Base-by-base conservation (phyloP, 2,329 filamentous ascomycete species). In the Proliferodiscus dingleyae region DNA sequence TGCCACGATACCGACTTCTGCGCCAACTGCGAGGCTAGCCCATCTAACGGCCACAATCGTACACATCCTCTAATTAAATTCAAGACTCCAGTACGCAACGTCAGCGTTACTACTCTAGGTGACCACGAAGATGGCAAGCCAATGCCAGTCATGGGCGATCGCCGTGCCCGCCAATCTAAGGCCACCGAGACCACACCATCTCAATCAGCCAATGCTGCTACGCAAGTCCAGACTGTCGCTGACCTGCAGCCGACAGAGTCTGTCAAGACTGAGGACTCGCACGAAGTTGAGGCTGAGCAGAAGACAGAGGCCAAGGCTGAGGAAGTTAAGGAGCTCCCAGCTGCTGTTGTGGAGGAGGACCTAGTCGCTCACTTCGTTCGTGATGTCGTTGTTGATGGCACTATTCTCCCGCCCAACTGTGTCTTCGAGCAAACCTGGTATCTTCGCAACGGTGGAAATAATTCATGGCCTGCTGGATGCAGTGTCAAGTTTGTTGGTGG, bases 61-160 rank as follows among this genome's bases (percentile, higher is more conserved):
- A 95, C 90, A n/a, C 93, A 98, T 61, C 93, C 93, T 22, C 73
- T 98, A 58, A 89, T 98, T 73, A 96, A 95, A 72, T 89, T 98
- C 74, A 95, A 89, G 77, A 94, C 87, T 2, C 87, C 91, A 8
- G 85, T 98, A 39, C 86, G 88, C 56, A 85, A 87, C 56, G 87
- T 95, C 28, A 90, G 80, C 51, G 87, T 98, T 42, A 90, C 82
- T 40, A 97, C 91, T 7, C 75, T 85, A 53, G 85, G 85, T 43
- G 88, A 95, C 67, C 81, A 89, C 58, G 77, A 77, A 48, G 72
- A 81, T 56, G 85, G 85, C 41, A 74, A 79, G 49, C 68, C 68
- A 34, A 76, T 86, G 62, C 75, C 78, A n/a, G 65, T 74, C 29
- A 81, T 95, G 76, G 89, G 89, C 43, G 89, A 95, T 61, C 74